A percentile compares a stretch with the other conserved stretches of the same genome.
These are phyloP conservation scores for Pichia kluyveri DNA, from an alignment of 805 yeast species.

Conservation along the genomic window DNA sequence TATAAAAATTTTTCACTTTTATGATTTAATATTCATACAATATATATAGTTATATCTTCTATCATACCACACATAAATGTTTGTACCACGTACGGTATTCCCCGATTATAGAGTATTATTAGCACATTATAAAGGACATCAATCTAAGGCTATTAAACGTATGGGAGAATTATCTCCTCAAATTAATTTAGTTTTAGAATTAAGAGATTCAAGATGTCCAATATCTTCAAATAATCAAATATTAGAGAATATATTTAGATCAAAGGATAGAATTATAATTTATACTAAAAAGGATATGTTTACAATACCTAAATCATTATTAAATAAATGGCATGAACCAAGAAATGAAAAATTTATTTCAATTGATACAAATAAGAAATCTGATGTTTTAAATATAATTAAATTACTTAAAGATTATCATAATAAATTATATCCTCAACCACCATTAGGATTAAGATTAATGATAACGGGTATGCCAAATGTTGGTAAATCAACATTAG, in stretches of 20 bases:
- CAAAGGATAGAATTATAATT: conserved; percentile 49
- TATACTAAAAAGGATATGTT: conserved; percentile 73
- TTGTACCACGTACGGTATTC: conserved; percentile 62
- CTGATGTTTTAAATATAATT: conserved; percentile 43
- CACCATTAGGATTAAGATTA: conserved; percentile 74
- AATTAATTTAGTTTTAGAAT: conserved; percentile 72
- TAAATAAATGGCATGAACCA: conserved; percentile 39
- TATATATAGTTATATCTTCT: too few relatives aligned
- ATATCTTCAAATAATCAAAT: conserved; percentile 70
- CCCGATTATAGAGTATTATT: conserved; percentile 63
- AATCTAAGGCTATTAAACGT: conserved; percentile 62
- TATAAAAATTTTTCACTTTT: too few relatives aligned
- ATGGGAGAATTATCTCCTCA: conserved; percentile 68
- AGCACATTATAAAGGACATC: conserved; percentile 88
- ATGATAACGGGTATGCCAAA: conserved; percentile 93
- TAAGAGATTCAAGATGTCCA: conserved; percentile 88
- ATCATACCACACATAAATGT: conserved; percentile 22
- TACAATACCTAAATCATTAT: conserved; percentile 29
- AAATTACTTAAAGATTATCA: conserved; percentile 39
- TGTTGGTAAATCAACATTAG: conserved; percentile 89
- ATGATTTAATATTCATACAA: too few relatives aligned
- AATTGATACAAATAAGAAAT: conserved; percentile 46
- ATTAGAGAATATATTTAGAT: conserved; percentile 56
- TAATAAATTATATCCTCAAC: conserved; percentile 47
- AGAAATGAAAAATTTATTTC: conserved; percentile 33